Percentiles rank a stretch among this genome's conserved stretches.
Conservation (phyloP, 164 flowering plant genomes). For the Sextonia rubra region DNA sequence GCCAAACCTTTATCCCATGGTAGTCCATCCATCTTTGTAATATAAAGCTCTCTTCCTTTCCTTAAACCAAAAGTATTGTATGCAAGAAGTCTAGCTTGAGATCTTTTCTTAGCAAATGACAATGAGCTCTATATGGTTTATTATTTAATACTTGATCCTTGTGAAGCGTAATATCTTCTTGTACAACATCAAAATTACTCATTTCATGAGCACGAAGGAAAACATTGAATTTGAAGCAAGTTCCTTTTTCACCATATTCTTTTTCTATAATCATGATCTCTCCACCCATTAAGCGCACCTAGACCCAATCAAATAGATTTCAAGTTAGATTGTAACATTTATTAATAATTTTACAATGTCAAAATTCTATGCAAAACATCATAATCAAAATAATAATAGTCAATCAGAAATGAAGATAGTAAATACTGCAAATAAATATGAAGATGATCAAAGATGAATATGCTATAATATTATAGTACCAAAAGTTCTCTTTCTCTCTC, state of each 20-base stretch:
- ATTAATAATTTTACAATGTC: no score
- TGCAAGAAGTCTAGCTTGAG: conserved; percentile 22
- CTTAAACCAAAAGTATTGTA: conserved; percentile 44
- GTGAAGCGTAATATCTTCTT: conserved; percentile 6
- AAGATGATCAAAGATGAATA: no score
- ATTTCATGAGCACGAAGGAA: conserved; percentile 24
- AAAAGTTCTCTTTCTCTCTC: no score
- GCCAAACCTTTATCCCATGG: conserved; percentile 42
- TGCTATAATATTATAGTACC: no score
- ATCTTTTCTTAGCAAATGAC: conserved; percentile 3
- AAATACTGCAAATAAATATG: no score
- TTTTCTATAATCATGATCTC: conserved; percentile 70
- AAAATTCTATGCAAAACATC: background rate
- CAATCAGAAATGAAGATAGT: no score
- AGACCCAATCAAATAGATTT: background rate
- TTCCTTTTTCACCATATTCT: conserved; percentile 53
- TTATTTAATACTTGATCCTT: background rate
- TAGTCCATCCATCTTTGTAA: conserved; percentile 37
- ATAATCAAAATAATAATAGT: no score
- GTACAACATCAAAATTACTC: background rate
- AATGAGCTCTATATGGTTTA: no score
- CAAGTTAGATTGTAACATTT: background rate
- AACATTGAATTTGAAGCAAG: conserved; percentile 70
- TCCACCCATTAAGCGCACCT: conserved; percentile 91
- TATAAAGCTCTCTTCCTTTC: conserved; percentile 38